These are phyloP conservation scores for Mortierella sp. DNA, from an alignment of 371 early-diverging fungal genomes.

Conservation along the genomic window DNA sequence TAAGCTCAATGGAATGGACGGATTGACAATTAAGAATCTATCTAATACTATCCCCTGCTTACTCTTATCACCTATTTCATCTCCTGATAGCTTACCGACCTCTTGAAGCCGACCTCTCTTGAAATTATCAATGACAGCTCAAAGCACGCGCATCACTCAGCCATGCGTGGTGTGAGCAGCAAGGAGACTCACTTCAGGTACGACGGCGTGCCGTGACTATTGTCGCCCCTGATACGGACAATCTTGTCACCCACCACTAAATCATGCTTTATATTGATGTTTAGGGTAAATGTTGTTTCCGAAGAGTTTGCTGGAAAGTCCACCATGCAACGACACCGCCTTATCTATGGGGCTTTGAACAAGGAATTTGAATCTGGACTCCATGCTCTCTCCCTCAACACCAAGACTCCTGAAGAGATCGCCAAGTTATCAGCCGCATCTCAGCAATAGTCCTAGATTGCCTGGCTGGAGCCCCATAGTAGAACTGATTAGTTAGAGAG, in stretches of 20 bases:
- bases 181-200: slow-evolving; percentile 84
- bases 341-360: slow-evolving; percentile 68
- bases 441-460: background rate
- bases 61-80: background rate
- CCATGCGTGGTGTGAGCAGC: slow-evolving; percentile 80
- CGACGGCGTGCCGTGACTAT: background rate
- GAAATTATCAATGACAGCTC: slow-evolving; percentile 81
- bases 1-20: slow-evolving; percentile 5
- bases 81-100: slow-evolving; percentile 61
- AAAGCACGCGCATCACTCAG: slow-evolving; percentile 79
- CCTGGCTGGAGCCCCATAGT: background rate
- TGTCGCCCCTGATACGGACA: background rate
- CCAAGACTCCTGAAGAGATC: slow-evolving; percentile 71
- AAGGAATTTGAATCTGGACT: slow-evolving; percentile 70
- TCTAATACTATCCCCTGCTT: background rate
- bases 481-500: too few relatives aligned
- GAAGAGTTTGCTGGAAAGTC: slow-evolving; percentile 74
- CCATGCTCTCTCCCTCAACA: slow-evolving; percentile 73
- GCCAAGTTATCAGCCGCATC: slow-evolving; percentile 31
- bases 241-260: background rate
- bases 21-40: background rate
- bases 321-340: slow-evolving; percentile 78
- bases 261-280: background rate
- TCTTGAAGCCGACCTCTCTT: slow-evolving; percentile 67
- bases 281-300: slow-evolving; percentile 74